Evolutionary conservation across 2,329 filamentous ascomycete species (phyloP), one percentile per base, ranked within the genome.

Genomic region (Dactylellina drechsleri): DNA sequence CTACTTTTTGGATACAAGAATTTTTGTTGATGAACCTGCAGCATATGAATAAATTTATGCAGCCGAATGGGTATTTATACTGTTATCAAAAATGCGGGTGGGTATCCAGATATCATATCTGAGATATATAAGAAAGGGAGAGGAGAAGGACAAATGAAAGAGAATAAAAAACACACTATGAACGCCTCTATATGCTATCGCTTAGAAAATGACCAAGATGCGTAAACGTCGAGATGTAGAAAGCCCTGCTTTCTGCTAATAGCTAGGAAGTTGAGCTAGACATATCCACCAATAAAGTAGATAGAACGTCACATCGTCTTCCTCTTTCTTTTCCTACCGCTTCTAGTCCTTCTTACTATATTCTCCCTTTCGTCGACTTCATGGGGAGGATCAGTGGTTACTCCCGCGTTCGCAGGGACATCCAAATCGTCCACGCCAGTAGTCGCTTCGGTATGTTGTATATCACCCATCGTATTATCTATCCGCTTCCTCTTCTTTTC

Each of bases 321-420:
- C 12, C 66, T 41, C 26, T 65, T 71, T 18, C 66, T 28, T 45
- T 71, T 71, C n/a, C 43, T 61, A 3, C 31, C 52, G 10, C 59
- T 16, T 20, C 53, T 58, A 23, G 23, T 23, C 40, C 53, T 58
- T 36, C n/a, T 31, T 10, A 53, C 53, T 15, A 41, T 40, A 13
- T 43, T 20, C 8, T 16, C 43, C 7, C 15, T 28, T 6, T 47
- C 52, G 16, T 57, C 66, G 16, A 23, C 16, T 41, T 62, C 31
- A 10, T 36, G 6, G 31, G 10, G 6, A 36, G 31, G 31, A 36
- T 36, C 10, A 10, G 31, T 36, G 10, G 31, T 36, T 36, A 36
- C 31, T 10, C 1, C 31, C 1, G 31, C 10, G 31, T 5, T 36
- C 6, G 31, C 31, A 8, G 31, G 45, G 12, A 28, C 56, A 20